Base-by-base conservation (phyloP, 2,329 filamentous ascomycete species). In the Colletotrichum brevisporum region DNA sequence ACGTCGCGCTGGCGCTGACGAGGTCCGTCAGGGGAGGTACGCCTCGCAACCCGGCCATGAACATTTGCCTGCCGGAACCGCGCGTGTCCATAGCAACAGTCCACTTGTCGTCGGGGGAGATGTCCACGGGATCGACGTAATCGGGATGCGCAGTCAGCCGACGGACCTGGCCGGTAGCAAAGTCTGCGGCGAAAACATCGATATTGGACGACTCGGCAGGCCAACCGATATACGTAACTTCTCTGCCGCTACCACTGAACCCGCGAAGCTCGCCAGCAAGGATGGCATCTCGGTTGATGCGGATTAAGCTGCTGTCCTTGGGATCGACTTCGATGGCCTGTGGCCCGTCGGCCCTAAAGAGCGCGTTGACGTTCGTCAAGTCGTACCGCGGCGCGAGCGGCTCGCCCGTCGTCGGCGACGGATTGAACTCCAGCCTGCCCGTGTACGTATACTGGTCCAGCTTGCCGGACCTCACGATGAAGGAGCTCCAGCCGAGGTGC, bases 261-360 rank as follows among this genome's bases (percentile, higher is more conserved):
- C 81, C 80, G n/a, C 82, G 78, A 1, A 83, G 74, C 71, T 84
- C 82, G 2, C 81, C 81, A 2, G 83, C 74, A 1, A 65, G 68
- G 54, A 82, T 76, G 5, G 75, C 76, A 1, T 75, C 70, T 2
- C 57, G 58, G 48, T 80, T 77, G 41, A 80, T 53, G 6, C 66
- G 31, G 6, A 83, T 57, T n/a, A 78, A 45, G 3, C 16, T 56
- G 16, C 6, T 55, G 43, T 62, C 43, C 1, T 47, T 16, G 5
- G 15, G 24, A 10, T 53, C 60, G 36, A 68, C n/a, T 18, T 41
- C 60, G 10, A 68, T 26, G 1, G 65, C 51, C 13, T 51, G 48
- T 31, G 10, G 72, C 65, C 5, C 75, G 73, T 3, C 71, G 58
- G 13, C 65, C 21, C 74, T 61, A 53, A 74, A 67, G 1, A 83